phyloP scores from a whole-genome alignment of 805 yeast genomes.

The Saccharomyces mikatae region DNA sequence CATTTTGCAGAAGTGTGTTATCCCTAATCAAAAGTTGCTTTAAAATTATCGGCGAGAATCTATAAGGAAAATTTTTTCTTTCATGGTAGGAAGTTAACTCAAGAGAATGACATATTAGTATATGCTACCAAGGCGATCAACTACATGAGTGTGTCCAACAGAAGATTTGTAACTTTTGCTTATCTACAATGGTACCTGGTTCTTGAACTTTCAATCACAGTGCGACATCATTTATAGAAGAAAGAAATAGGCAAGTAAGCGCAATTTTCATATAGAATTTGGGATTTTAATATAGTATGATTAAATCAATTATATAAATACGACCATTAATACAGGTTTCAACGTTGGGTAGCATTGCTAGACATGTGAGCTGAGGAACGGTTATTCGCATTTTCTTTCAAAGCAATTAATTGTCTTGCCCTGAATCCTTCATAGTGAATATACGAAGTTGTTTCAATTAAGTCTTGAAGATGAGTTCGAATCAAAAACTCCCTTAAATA shows the following conservation, averaged over 20 bases:
- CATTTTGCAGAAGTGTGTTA: background rate
- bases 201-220: background rate
- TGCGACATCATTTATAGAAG: background rate
- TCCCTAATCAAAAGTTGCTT: background rate
- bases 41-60: too few relatives aligned
- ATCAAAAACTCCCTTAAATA: constrained; percentile 89
- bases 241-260: background rate
- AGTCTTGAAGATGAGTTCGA: constrained; percentile 90
- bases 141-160: background rate
- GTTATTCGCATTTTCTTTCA: constrained; percentile 74
- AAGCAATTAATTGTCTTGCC: constrained; percentile 84
- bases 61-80: too few relatives aligned
- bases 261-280: background rate
- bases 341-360: constrained; percentile 17
- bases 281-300: background rate
- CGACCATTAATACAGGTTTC: background rate
- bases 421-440: constrained; percentile 90
- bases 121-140: too few relatives aligned
- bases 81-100: too few relatives aligned
- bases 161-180: background rate
- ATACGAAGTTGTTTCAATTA: constrained; percentile 83
- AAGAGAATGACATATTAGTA: background rate
- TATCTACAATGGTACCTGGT: background rate
- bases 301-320: background rate
- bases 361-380: constrained; percentile 33